Base-by-base conservation (phyloP, 2,329 filamentous ascomycete species). In the Aureobasidium leucospermi region DNA sequence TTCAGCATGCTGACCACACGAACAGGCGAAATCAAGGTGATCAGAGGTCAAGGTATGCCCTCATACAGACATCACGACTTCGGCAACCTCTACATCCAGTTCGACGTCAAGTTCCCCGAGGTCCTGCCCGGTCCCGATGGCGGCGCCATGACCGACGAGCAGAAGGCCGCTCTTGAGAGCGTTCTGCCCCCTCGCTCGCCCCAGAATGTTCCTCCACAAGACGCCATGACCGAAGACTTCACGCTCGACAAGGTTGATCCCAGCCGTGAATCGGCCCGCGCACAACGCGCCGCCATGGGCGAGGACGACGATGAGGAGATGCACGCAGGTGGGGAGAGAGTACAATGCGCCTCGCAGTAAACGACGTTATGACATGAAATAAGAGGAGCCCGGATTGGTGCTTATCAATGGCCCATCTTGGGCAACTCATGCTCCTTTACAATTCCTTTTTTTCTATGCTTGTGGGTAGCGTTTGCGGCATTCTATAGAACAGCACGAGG, bases 11-110 rank as follows among this genome's bases (percentile, higher is more conserved):
- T 68, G 69, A 71, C 63, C 60, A 29, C 16, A 28, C 31, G 41
- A 59, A 59, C 67, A 96, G 94, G 89, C 67, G 81, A 90, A 66
- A 84, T 97, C 73, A 97, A 96, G 80, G 88, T 96, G 76, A 87
- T 99, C 69, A 89, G 90, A 65, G 92, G 91, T 65, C 94, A 99
- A 77, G 94, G 94, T 74, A 99, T 99, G 94, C 94, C 94, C 43
- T 95, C 94, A 4, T 88, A 85, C 76, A 86, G 94, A 68, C 94
- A 97, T 76, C 94, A 99, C 80, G 89, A 97, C 76, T 86, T 84
- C 71, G 94, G 94, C 70, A 96, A 99, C 78, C 81, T 99, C 68
- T 99, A 94, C 80, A 91, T 99, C 70, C 90, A 96, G 73, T 99
- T 99, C 79, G 87, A 89, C 70, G 91, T 99, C 77, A 96, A 96